Percentiles rank a stretch among this genome's conserved stretches.
These are phyloP conservation scores for Fonsecaea pugnacius DNA, from an alignment of 2,329 filamentous ascomycete species.

Conservation along the genomic window DNA sequence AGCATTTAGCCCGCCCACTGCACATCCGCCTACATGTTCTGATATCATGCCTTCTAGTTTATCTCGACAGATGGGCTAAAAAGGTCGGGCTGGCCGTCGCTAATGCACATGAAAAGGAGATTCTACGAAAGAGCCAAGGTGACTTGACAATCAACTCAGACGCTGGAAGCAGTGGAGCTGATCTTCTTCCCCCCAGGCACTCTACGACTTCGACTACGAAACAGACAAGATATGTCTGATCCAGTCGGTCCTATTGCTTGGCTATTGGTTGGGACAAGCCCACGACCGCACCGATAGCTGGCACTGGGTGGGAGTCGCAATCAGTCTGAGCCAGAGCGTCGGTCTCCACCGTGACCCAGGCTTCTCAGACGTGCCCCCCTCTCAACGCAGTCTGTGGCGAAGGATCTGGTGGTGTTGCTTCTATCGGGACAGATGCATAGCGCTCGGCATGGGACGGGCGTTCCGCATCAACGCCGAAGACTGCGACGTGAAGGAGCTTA, in stretches of 20 bases:
- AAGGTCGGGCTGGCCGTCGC: conserved; percentile 13
- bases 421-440: conserved; percentile 49
- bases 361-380: conserved; percentile 29
- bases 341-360: conserved; percentile 47
- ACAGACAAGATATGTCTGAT: conserved; percentile 22
- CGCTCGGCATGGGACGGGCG: conserved; percentile 45
- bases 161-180: not conserved
- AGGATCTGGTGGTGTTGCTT: conserved; percentile 51
- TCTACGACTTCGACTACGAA: conserved; percentile 25
- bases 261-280: conserved; percentile 22
- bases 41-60: conserved; percentile 34
- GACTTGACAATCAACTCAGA: not conserved
- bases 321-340: conserved; percentile 50
- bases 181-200: conserved; percentile 1
- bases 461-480: conserved; percentile 24
- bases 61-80: conserved; percentile 42
- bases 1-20: conserved; percentile 1
- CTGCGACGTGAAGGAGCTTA: conserved; percentile 22
- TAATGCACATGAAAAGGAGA: conserved; percentile 19
- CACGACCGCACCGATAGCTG: conserved; percentile 38
- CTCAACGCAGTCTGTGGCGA: conserved; percentile 43
- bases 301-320: conserved; percentile 54
- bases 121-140: conserved; percentile 23
- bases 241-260: conserved; percentile 22
- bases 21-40: not conserved